A percentile compares a stretch with the other conserved stretches of the same genome.
Conservation (phyloP, 495 filamentous ascomycete species). For the Clavariopsis aquatica region DNA sequence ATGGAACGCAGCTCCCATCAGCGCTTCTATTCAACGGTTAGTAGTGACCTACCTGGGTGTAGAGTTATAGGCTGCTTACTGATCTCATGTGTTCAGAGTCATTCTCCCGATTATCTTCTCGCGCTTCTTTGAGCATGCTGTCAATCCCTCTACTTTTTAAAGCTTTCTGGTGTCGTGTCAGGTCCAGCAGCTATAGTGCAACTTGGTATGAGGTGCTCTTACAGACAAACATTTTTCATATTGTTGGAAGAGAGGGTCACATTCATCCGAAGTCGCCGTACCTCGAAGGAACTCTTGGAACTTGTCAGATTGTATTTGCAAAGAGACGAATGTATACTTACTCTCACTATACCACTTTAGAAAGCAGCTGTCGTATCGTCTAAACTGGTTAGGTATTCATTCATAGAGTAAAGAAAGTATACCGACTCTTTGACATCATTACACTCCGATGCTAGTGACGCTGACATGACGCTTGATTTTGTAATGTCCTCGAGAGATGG, state of each 20-base stretch:
- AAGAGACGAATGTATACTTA: slow-evolving; percentile 47
- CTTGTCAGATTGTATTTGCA: slow-evolving; percentile 20
- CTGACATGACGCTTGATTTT: slow-evolving; percentile 41
- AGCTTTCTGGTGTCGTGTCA: slow-evolving; percentile 57
- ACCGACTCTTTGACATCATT: slow-evolving; percentile 85
- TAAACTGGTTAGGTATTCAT: slow-evolving; percentile 15
- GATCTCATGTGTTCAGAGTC: slow-evolving; percentile 66
- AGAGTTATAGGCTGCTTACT: background rate
- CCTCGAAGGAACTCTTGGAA: slow-evolving; percentile 79
- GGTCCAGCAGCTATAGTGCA: too few species aligned
- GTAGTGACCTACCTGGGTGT: background rate
- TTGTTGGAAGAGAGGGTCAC: slow-evolving; percentile 76
- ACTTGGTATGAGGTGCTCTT: too few species aligned
- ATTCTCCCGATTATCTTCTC: slow-evolving; percentile 77
- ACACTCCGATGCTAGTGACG: slow-evolving; percentile 59
- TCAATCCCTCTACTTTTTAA: slow-evolving; percentile 85
- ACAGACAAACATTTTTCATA: slow-evolving; percentile 82
- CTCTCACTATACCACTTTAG: slow-evolving; percentile 97
- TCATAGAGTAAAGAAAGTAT: background rate
- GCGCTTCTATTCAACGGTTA: slow-evolving; percentile 13
- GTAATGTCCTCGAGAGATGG: background rate
- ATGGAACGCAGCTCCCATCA: background rate
- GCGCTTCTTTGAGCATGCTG: slow-evolving; percentile 79
- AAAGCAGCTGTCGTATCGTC: slow-evolving; percentile 87
- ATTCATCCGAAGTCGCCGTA: slow-evolving; percentile 77